Evolutionary conservation across 2,329 filamentous ascomycete species (phyloP).

Genomic region (Ophiocordyceps robertsii): DNA sequence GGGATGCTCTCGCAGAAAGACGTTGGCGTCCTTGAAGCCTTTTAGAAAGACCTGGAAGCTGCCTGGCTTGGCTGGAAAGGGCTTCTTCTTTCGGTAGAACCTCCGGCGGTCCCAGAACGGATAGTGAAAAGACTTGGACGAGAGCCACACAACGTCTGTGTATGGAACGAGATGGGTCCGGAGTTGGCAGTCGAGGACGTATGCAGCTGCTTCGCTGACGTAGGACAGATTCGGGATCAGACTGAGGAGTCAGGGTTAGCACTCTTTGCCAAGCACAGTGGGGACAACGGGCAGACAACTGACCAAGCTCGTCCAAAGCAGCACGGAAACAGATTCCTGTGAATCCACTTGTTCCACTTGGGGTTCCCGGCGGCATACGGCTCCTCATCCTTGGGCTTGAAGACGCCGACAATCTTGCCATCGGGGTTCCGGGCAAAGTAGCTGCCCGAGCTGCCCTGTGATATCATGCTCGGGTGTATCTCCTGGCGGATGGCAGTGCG

Average conservation of each 20-base stretch:
- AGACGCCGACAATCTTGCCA: conserved; percentile 92
- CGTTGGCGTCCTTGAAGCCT: conserved; percentile 91
- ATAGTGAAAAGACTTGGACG: conserved; percentile 95
- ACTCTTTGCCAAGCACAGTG: neutral
- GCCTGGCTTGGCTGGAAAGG: conserved; percentile 77
- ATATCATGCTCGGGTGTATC: conserved; percentile 88
- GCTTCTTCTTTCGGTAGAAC: conserved; percentile 76
- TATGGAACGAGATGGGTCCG: conserved; percentile 90
- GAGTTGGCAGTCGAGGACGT: conserved; percentile 82
- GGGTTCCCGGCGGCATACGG: conserved; percentile 94
- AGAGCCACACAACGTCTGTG: conserved; percentile 86
- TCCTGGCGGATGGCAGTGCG: conserved; percentile 77
- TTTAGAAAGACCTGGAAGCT: conserved; percentile 97
- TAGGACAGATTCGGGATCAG: conserved; percentile 97
- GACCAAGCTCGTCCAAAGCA: conserved; percentile 88
- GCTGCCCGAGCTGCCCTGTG: conserved; percentile 92
- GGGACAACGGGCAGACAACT: conserved; percentile 10
- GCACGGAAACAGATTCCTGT: conserved; percentile 92
- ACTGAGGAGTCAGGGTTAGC: conserved; percentile 18
- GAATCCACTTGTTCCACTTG: conserved; percentile 99
- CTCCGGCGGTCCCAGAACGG: conserved; percentile 92
- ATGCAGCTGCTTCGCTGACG: conserved; percentile 93
- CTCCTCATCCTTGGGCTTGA: conserved; percentile 98
- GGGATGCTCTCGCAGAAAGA: conserved; percentile 87
- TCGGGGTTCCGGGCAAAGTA: conserved; percentile 90